These are phyloP conservation scores for Trichophyton schoenleinii DNA, from an alignment of 2,329 filamentous ascomycete species.

Conservation along the genomic window DNA sequence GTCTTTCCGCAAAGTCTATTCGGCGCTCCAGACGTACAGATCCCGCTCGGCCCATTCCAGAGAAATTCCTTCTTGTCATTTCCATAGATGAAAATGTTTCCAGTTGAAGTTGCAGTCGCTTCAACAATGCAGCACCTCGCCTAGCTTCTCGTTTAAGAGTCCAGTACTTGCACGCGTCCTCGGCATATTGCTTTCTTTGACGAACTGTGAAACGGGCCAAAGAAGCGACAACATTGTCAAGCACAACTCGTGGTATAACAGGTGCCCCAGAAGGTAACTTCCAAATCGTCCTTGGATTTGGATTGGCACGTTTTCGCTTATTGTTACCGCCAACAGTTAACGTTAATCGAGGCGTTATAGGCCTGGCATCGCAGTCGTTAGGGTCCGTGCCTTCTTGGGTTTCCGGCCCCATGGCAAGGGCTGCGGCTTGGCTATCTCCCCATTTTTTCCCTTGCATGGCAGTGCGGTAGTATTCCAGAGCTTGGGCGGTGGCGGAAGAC, in stretches of 20 bases:
- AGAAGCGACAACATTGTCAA: slow-evolving; percentile 71
- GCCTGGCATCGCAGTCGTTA: slow-evolving; percentile 33
- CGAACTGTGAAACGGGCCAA: slow-evolving; percentile 70
- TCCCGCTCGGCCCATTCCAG: slow-evolving; percentile 81
- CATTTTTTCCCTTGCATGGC: slow-evolving; percentile 82
- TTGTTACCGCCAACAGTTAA: slow-evolving; percentile 46
- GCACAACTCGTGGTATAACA: slow-evolving; percentile 79
- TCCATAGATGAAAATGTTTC: slow-evolving; percentile 97
- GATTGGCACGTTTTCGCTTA: slow-evolving; percentile 40
- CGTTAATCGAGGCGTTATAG: slow-evolving; percentile 37
- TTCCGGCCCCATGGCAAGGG: slow-evolving; percentile 60
- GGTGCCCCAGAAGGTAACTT: slow-evolving; percentile 88
- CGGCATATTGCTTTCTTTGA: slow-evolving; percentile 82
- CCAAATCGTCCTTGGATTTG: slow-evolving; percentile 60
- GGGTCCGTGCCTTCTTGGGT: slow-evolving; percentile 43
- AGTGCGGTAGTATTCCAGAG: slow-evolving; percentile 78
- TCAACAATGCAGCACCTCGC: slow-evolving; percentile 78
- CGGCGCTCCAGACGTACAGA: slow-evolving; percentile 63
- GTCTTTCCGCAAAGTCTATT: slow-evolving; percentile 70
- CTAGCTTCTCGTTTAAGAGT: slow-evolving; percentile 89
- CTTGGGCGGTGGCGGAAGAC: slow-evolving; percentile 63
- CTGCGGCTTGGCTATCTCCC: slow-evolving; percentile 79
- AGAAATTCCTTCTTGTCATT: slow-evolving; percentile 86
- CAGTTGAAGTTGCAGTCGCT: slow-evolving; percentile 85
- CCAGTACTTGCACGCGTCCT: slow-evolving; percentile 94